Evolutionary conservation across 2,329 filamentous ascomycete species (phyloP).

Genomic region (Trichophyton schoenleinii): DNA sequence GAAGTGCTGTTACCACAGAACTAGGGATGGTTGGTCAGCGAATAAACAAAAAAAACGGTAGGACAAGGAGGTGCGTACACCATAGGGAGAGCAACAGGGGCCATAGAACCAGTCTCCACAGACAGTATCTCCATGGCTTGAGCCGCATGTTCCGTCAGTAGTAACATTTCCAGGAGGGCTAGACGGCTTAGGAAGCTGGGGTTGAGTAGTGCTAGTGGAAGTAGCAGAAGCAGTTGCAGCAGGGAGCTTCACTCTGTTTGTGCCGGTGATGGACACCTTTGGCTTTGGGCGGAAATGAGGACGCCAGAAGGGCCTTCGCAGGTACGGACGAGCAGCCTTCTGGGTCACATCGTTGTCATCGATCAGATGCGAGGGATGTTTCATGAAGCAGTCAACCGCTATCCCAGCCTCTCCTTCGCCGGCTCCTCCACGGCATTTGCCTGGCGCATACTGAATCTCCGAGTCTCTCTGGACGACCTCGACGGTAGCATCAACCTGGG

Average conservation of each 20-base stretch:
- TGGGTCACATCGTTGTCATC: background rate
- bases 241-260: background rate
- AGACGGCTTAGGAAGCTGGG: background rate
- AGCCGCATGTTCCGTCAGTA: conserved; percentile 42
- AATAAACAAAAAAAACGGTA: background rate
- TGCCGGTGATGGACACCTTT: background rate
- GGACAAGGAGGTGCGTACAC: conserved; percentile 32
- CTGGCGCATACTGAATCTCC: background rate
- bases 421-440: background rate
- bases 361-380: background rate
- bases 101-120: conserved; percentile 43
- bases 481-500: background rate
- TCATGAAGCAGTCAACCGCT: background rate
- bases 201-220: background rate
- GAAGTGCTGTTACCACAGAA: conserved; percentile 29
- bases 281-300: background rate
- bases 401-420: background rate
- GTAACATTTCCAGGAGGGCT: background rate
- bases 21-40: conserved; percentile 14
- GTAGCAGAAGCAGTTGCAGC: background rate
- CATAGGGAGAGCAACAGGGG: conserved; percentile 46
- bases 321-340: background rate
- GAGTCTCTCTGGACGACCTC: background rate
- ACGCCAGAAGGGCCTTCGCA: background rate
- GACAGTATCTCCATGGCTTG: conserved; percentile 36